phyloP scores from a whole-genome alignment of 108 stramenopile genomes.

The Thalassiosira profunda region DNA sequence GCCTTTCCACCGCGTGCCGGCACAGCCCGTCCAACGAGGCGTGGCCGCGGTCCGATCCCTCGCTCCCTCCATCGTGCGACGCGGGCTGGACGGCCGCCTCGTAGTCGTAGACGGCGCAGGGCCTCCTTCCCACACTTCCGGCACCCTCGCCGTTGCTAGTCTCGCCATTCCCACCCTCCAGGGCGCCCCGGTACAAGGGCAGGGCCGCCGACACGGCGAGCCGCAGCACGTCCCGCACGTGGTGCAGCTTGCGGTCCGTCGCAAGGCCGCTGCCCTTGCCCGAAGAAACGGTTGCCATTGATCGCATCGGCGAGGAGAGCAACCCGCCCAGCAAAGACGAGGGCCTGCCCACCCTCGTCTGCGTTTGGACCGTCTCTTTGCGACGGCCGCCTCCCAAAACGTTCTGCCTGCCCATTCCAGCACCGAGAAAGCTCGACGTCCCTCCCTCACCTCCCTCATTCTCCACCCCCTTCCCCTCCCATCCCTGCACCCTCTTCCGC shows the following conservation, averaged over 20 bases:
- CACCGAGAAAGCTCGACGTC: background rate
- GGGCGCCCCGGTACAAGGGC: constrained; percentile 32
- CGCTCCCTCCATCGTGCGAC: background rate
- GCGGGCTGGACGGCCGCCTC: constrained; percentile 26
- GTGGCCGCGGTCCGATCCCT: constrained; percentile 4
- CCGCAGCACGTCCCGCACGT: constrained; percentile 33
- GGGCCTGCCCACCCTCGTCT: too few species aligned
- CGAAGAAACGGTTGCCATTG: too few species aligned
- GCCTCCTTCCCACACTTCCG: background rate
- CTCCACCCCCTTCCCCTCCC: too few species aligned
- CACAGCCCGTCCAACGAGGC: constrained; percentile 41
- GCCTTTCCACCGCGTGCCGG: constrained; percentile 19
- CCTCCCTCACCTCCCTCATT: background rate
- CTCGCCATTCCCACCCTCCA: background rate
- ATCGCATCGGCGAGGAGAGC: constrained; percentile 6
- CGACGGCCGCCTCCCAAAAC: too few species aligned
- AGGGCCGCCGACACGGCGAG: constrained; percentile 33
- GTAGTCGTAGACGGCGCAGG: constrained; percentile 41
- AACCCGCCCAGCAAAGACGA: constrained; percentile 25
- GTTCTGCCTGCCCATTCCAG: too few species aligned
- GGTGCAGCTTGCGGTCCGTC: constrained; percentile 32
- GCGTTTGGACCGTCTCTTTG: background rate
- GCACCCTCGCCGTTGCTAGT: background rate
- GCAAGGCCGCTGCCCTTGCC: too few species aligned
- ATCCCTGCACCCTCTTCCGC: constrained; percentile 15